Conservation (phyloP, 768 basidiomycete genomes). For the Chalciporus sphaerocephalus region DNA sequence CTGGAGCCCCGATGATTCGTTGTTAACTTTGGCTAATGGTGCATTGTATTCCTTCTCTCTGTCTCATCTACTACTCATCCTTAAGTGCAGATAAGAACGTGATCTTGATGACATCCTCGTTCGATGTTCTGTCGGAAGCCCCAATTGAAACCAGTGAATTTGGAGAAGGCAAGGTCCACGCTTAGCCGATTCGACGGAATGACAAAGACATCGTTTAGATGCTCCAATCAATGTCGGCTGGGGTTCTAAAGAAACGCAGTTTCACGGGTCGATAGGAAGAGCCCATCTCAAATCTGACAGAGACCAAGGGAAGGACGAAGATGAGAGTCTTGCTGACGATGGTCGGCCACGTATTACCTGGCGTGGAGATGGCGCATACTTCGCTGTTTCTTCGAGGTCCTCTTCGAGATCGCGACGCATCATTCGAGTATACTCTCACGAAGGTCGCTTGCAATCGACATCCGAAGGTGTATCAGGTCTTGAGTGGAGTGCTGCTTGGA, state of each 20-base stretch:
- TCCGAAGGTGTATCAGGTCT: slow-evolving; percentile 80
- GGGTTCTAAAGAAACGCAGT: slow-evolving; percentile 96
- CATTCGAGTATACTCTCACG: slow-evolving; percentile 31
- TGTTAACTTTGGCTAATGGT: slow-evolving; percentile 83
- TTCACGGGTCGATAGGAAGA: slow-evolving; percentile 94
- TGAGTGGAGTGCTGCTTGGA: slow-evolving; percentile 78
- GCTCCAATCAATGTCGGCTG: slow-evolving; percentile 94
- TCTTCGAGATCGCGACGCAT: slow-evolving; percentile 24
- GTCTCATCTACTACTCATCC: not conserved
- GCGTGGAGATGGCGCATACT: slow-evolving; percentile 90
- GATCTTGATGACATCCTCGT: slow-evolving; percentile 82
- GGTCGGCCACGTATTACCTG: slow-evolving; percentile 72
- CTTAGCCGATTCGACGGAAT: slow-evolving; percentile 2
- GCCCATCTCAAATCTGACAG: slow-evolving; percentile 53
- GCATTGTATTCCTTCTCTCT: slow-evolving; percentile 6
- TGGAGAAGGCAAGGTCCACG: slow-evolving; percentile 63
- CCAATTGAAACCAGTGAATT: slow-evolving; percentile 71
- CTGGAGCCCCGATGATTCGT: slow-evolving; percentile 91
- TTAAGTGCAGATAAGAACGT: slow-evolving; percentile 66
- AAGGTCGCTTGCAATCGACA: slow-evolving; percentile 74
- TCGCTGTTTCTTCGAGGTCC: slow-evolving; percentile 77
- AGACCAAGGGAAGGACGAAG: slow-evolving; percentile 34
- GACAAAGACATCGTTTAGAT: slow-evolving; percentile 42
- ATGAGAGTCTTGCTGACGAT: slow-evolving; percentile 70
- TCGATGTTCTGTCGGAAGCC: slow-evolving; percentile 83